Evolutionary conservation across 2,329 filamentous ascomycete species (phyloP).

Genomic region (Arachnomyces sp.): DNA sequence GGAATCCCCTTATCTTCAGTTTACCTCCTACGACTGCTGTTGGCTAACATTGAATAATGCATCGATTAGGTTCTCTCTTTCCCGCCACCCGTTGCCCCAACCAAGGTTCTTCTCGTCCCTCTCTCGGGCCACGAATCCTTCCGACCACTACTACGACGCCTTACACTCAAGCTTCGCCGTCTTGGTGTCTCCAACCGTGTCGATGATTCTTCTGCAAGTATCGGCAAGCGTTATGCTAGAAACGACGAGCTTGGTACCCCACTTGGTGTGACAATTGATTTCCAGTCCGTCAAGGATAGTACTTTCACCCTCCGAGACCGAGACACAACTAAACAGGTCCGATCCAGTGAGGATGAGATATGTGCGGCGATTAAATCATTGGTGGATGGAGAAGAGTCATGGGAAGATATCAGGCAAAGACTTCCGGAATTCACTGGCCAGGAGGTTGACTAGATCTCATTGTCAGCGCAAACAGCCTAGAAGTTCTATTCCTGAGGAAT

Average conservation of each 20-base stretch:
- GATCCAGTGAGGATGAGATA: constrained; percentile 73
- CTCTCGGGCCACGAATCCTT: constrained; percentile 76
- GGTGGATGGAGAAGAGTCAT: constrained; percentile 56
- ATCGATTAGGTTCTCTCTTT: constrained; percentile 60
- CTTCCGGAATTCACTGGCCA: constrained; percentile 81
- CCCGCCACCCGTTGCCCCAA: constrained; percentile 74
- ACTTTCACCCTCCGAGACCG: constrained; percentile 83
- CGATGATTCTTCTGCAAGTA: constrained; percentile 83
- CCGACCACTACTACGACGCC: constrained; percentile 62
- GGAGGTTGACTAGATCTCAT: constrained; percentile 41
- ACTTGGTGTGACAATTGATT: constrained; percentile 89
- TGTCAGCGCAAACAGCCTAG: too few relatives aligned
- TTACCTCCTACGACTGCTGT: not conserved
- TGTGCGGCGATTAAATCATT: constrained; percentile 62
- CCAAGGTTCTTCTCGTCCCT: constrained; percentile 87
- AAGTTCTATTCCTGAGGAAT: too few relatives aligned
- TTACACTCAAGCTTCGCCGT: constrained; percentile 69
- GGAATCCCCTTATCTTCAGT: constrained; percentile 32
- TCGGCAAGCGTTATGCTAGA: constrained; percentile 88
- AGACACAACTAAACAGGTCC: constrained; percentile 84
- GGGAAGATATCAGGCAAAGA: constrained; percentile 65
- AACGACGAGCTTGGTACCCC: constrained; percentile 96
- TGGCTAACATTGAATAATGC: constrained; percentile 9
- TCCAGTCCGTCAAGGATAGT: constrained; percentile 84
- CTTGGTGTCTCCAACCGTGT: constrained; percentile 75